Base-by-base conservation (phyloP, 73 alveolate genomes). In the Paramecium primaurelia region DNA sequence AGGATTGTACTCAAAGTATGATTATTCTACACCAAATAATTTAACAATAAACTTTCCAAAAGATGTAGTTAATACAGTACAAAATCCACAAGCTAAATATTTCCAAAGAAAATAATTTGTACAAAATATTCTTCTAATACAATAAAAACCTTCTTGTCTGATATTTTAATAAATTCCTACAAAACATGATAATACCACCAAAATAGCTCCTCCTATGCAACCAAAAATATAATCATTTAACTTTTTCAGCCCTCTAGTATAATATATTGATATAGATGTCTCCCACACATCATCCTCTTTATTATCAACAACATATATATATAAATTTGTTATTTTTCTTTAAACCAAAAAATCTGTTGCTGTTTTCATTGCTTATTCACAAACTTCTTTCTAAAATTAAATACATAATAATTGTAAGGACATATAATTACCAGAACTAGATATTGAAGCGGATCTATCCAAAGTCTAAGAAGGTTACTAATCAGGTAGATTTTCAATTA, bases 341-440 rank as follows among this genome's bases (percentile, higher is more conserved):
- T 80, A 45, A n/a, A 80, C 91, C 18, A 80, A 49, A 49, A 80
- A 80, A 45, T 80, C 91, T 10, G 91, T 80, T 9, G 91, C 91
- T 8, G 91, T 80, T 47, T 80, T 80, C 91, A 80, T 80, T 0
- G 91, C 91, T 80, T 80, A 34, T 47, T 80, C 91, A 80, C 91
- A 80, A 14, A 25, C 44, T 26, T 80, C 91, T 16, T 34, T 40
- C 14, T 47, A 20, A 80, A 80, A 80, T 80, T 80, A 45, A 14
- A 80, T 40, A 25, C 91, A 80, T 45, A 80, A 20, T 20, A 80
- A 80, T 26, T 80, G 42, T 9, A 80, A 25, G 1, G 91, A 80
- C 73, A 80, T 47, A 26, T 80, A 80, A 38, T 32, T 73, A 37
- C 60, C 59, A 36, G 87, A 12, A 16, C 60, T 37, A 18, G 91